Conservation (phyloP, 352 stramenopile genomes). For the Phytophthora nicotianae region DNA sequence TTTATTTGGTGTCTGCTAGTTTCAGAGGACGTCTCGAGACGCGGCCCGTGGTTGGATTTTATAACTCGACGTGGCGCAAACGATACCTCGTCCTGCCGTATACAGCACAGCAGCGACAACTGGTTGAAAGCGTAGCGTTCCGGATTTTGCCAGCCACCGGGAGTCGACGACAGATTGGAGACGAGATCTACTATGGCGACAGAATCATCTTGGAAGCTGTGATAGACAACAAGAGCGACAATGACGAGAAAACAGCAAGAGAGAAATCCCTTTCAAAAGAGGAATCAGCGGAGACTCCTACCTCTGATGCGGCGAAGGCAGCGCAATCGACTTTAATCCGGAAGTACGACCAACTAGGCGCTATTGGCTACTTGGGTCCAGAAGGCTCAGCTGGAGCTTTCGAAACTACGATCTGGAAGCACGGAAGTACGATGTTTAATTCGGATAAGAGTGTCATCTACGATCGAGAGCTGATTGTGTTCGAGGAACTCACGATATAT, state of each 20-base stretch:
- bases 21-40: slow-evolving; percentile 79
- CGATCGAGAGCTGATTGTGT: slow-evolving; percentile 75
- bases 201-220: slow-evolving; percentile 73
- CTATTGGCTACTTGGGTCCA: slow-evolving; percentile 78
- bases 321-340: slow-evolving; percentile 47
- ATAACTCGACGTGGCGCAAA: slow-evolving; percentile 83
- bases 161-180: slow-evolving; percentile 60
- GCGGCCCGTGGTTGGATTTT: slow-evolving; percentile 73
- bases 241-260: slow-evolving; percentile 16
- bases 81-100: slow-evolving; percentile 84
- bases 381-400: slow-evolving; percentile 76
- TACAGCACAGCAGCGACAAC: slow-evolving; percentile 66
- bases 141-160: slow-evolving; percentile 65
- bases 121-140: slow-evolving; percentile 78
- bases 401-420: slow-evolving; percentile 87
- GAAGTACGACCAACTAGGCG: slow-evolving; percentile 85
- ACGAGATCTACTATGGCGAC: slow-evolving; percentile 83
- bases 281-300: slow-evolving; percentile 14
- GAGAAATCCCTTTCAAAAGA: slow-evolving; percentile 26
- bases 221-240: slow-evolving; percentile 19
- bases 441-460: slow-evolving; percentile 78
- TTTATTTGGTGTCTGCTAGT: slow-evolving; percentile 78
- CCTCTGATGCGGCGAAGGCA: slow-evolving; percentile 8
- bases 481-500: slow-evolving; percentile 87
- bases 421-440: slow-evolving; percentile 84